Conservation (phyloP, 73 alveolate genomes). For the Stentor roeselii region DNA sequence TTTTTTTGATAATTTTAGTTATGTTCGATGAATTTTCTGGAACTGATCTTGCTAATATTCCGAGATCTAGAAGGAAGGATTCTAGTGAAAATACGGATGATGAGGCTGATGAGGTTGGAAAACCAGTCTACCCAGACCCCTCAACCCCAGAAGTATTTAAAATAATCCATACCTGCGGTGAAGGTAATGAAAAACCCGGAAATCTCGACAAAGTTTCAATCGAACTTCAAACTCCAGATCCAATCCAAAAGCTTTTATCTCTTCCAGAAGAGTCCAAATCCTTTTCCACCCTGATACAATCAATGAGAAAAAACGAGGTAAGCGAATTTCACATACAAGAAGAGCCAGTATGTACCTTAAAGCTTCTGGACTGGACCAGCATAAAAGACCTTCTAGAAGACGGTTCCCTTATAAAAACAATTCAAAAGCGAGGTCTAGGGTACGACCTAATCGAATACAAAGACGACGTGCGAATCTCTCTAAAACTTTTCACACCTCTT, state of each 20-base stretch:
- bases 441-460: background rate
- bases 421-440: constrained; percentile 14
- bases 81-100: background rate
- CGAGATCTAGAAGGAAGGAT: background rate
- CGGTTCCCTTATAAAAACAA: constrained; percentile 10
- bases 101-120: background rate
- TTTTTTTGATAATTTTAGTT: too few species aligned
- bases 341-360: background rate
- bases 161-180: background rate
- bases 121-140: background rate
- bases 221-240: background rate
- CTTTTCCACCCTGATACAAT: background rate
- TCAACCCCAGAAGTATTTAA: background rate
- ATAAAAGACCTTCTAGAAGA: constrained; percentile 6
- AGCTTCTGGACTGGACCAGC: background rate
- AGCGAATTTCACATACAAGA: background rate
- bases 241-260: background rate
- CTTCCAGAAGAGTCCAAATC: background rate
- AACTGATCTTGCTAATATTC: background rate
- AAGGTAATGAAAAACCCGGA: constrained; percentile 5
- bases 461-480: constrained; percentile 26
- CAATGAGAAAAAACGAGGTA: background rate
- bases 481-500: constrained; percentile 5
- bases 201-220: background rate
- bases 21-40: constrained; percentile 8